Percentiles rank a stretch among this genome's conserved stretches.
Conservation (phyloP, 2,329 filamentous ascomycete species). For the Trichoderma lentiforme region DNA sequence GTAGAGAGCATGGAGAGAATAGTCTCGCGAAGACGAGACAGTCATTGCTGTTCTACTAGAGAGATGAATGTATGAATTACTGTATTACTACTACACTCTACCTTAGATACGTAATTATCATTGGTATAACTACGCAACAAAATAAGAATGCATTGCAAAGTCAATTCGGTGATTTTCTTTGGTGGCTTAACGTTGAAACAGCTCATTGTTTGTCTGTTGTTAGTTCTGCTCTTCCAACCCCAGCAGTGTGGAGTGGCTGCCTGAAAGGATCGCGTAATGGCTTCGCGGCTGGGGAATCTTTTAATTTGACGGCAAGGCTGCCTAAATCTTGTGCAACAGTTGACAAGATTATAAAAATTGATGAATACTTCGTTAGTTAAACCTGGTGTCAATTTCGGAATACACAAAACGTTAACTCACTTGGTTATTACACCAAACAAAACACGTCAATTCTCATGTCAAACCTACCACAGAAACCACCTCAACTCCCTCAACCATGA, state of each 20-base stretch:
- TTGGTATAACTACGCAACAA: background rate
- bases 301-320: background rate
- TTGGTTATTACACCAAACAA: background rate
- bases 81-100: background rate
- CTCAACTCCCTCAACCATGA: background rate
- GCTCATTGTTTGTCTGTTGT: background rate
- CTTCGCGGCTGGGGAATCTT: background rate
- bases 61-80: background rate
- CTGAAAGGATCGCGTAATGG: background rate
- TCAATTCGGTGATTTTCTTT: background rate
- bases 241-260: conserved; percentile 1
- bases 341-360: background rate
- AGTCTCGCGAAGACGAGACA: background rate
- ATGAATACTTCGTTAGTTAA: background rate
- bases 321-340: background rate
- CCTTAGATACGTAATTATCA: background rate
- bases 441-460: background rate
- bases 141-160: background rate
- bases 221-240: background rate
- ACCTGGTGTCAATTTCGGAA: background rate
- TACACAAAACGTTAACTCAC: background rate
- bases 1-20: background rate
- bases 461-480: background rate
- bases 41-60: background rate
- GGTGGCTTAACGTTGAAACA: background rate